Evolutionary conservation across 192 early-diverging fungal genomes (phyloP).

Genomic region (Radiomyces spectabilis): DNA sequence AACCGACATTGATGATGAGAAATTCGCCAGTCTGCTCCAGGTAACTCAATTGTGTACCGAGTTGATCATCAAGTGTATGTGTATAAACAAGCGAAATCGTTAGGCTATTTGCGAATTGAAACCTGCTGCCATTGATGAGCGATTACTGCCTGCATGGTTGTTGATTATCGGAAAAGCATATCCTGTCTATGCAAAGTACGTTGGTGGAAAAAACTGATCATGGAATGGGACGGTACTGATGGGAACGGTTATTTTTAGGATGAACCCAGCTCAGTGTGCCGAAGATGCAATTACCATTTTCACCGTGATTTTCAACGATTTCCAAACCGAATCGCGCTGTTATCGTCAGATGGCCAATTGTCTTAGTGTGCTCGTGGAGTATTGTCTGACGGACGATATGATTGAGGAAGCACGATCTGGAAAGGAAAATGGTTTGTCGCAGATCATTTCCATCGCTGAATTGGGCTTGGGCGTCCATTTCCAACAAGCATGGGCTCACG

Average conservation of each 20-base stretch:
- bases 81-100: neutral
- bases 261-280: constrained; percentile 40
- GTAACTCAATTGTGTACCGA: too few species aligned
- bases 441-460: constrained; percentile 42
- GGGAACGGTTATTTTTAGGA: constrained; percentile 9
- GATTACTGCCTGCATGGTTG: constrained; percentile 77
- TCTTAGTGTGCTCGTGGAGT: constrained; percentile 57
- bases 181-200: constrained; percentile 53
- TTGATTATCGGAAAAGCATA: constrained; percentile 72
- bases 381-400: constrained; percentile 72
- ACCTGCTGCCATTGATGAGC: constrained; percentile 78
- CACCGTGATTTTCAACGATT: constrained; percentile 53
- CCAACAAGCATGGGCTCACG: constrained; percentile 76
- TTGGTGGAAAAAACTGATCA: neutral
- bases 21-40: constrained; percentile 18
- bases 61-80: too few species aligned
- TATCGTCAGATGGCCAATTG: constrained; percentile 55
- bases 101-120: constrained; percentile 65
- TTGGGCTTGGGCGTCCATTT: constrained; percentile 68
- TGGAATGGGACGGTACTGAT: neutral
- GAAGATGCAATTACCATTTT: constrained; percentile 47
- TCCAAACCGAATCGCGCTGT: constrained; percentile 48
- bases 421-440: constrained; percentile 32
- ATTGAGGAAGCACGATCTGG: constrained; percentile 47
- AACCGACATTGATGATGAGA: constrained; percentile 30